phyloP scores from a whole-genome alignment of 208 protist species.

The Tritrichomonas musculus region DNA sequence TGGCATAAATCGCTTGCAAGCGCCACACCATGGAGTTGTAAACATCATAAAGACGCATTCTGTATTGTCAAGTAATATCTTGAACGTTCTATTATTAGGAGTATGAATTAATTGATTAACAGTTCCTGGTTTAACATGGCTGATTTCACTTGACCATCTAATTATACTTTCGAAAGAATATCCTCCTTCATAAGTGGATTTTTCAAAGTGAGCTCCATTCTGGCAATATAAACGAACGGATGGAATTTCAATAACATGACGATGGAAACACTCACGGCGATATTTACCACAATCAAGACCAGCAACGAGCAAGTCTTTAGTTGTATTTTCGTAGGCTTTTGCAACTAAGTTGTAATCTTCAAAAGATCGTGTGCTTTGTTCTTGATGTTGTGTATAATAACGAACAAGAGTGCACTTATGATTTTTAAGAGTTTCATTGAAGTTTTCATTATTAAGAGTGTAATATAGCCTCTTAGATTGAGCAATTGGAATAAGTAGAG shows the following conservation, averaged over 20 bases:
- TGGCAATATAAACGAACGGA: not conserved
- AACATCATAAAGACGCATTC: not conserved
- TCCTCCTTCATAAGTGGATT: not conserved
- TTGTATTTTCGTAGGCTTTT: not conserved
- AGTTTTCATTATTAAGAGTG: not conserved
- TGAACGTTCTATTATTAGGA: not conserved
- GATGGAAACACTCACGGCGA: not conserved
- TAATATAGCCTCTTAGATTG: too few relatives aligned
- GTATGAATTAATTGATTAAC: not conserved
- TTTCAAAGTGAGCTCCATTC: not conserved
- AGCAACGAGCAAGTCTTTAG: not conserved
- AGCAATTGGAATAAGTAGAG: too few relatives aligned
- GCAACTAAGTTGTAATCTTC: conserved; percentile 5
- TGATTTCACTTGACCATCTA: not conserved
- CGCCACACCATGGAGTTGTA: not conserved
- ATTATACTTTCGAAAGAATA: not conserved
- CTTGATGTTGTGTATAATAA: not conserved
- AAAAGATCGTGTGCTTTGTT: not conserved
- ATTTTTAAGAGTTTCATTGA: not conserved
- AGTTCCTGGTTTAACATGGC: not conserved
- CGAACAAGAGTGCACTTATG: not conserved
- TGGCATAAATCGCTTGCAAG: not conserved
- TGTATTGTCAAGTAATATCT: not conserved
- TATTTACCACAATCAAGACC: conserved; percentile 28
- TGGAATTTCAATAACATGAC: not conserved